These are phyloP conservation scores for Spathaspora sp. DNA, from an alignment of 805 yeast genomes.

Conservation along the genomic window DNA sequence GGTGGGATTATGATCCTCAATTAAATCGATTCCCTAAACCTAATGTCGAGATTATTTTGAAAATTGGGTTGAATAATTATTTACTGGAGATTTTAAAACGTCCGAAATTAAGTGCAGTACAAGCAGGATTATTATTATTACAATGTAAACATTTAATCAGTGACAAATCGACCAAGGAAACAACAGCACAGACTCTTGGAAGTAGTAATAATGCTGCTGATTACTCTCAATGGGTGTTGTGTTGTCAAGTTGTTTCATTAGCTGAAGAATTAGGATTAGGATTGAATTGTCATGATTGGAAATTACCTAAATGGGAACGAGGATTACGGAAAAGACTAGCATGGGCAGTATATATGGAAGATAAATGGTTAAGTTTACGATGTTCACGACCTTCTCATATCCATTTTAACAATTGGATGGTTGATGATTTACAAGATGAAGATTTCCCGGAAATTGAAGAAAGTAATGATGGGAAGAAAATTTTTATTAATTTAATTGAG, in stretches of 20 bases:
- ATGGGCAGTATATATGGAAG: constrained; percentile 94
- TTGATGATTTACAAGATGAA: constrained; percentile 60
- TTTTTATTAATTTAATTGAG: constrained; percentile 66
- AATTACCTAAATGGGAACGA: constrained; percentile 91
- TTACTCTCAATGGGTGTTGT: constrained; percentile 76
- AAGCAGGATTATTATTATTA: constrained; percentile 76
- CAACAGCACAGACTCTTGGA: background rate
- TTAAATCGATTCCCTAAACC: constrained; percentile 78
- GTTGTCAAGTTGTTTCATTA: constrained; percentile 81
- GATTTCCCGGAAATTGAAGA: constrained; percentile 73
- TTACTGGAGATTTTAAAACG: constrained; percentile 76
- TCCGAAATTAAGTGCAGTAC: constrained; percentile 89
- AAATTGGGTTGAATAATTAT: constrained; percentile 58
- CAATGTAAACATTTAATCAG: constrained; percentile 52
- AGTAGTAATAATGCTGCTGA: constrained; percentile 27
- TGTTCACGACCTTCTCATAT: constrained; percentile 85
- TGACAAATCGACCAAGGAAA: constrained; percentile 10
- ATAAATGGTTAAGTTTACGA: constrained; percentile 81
- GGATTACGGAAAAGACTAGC: constrained; percentile 84
- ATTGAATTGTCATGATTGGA: constrained; percentile 87
- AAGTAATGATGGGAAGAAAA: constrained; percentile 61
- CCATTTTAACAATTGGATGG: constrained; percentile 75
- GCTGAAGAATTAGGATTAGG: constrained; percentile 92
- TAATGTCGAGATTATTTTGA: constrained; percentile 48
- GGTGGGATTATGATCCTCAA: constrained; percentile 90